Base-by-base conservation (phyloP, 139 green algal genomes). In the Ettlia oleoabundans region DNA sequence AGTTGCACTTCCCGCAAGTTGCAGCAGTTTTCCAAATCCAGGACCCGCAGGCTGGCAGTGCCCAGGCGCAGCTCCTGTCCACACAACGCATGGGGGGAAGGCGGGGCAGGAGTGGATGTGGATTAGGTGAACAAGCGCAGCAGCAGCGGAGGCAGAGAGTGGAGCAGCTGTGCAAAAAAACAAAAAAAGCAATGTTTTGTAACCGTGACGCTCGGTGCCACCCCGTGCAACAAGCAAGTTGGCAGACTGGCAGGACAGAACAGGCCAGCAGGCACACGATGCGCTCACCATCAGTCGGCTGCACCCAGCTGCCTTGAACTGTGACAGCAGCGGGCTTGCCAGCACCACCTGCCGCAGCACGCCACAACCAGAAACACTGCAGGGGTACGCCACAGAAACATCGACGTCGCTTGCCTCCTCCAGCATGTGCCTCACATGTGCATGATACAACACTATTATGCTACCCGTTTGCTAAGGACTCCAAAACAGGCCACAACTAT, bases 281-380 rank as follows among this genome's bases (percentile, higher is more conserved):
- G 8, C 64, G 33, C 75, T 58, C 58, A 81, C 75, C 75, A 71
- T 32, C 1, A 81, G 75, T 9, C 75, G 75, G 28, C 19, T 42
- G 58, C 75, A 81, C 1, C 58, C 58, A 15, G 58, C 30, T 13
- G 75, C 75, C 2, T 62, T n/a, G 18, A 81, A 24, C 55, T 81
- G 37, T 7, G 1, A 13, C 15, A 81, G 53, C 3, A 18, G 35
- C 5, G 73, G 73, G 35, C 53, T 69, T 51, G 73, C 52, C 53
- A 80, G 73, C 53, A 80, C 52, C 10, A 80, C 73, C 26, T 80
- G 73, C 30, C 73, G 73, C 73, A 80, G 73, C 73, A 80, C 33
- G 37, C 52, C 37, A 52, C 73, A 80, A 24, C 73, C 73, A 22
- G 53, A 37, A 35, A 80, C 53, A 24, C 73, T 80, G 73, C 73